Base-by-base conservation (phyloP, 345 rosid species). In the Clarkia xantiana region DNA sequence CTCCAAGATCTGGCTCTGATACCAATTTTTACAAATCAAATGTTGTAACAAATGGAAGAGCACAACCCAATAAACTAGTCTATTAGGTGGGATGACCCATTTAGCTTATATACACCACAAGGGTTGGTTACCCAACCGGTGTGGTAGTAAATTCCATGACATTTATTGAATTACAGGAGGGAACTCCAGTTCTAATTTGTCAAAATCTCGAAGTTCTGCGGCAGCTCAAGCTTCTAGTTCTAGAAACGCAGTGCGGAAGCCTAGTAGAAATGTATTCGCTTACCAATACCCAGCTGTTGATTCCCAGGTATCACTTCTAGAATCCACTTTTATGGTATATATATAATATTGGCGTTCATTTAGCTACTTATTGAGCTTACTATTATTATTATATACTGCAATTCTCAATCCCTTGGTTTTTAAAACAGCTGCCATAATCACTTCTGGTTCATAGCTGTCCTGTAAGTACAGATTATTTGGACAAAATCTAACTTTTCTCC, bases 241-340 rank as follows among this genome's bases (percentile, higher is more conserved):
- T 9, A 73, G 72, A 22, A 62, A 18, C 56, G 77, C 60, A 46
- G 55, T 63, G 1, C 57, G 44, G 51, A 80, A 57, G 53, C 59
- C 67, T 0, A 42, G 11, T 60, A 66, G 76, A 4, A 67, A 66
- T 55, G 63, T 65, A 25, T 62, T 64, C 49, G 69, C 56, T 14
- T 83, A 76, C 52, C 55, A 20, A 19, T 85, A 90, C 53, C 77
- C 96, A 47, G 52, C 74, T 41, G 7, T 56, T 17, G 51, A 79
- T 59, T 49, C n/a, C 55, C 69, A 67, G 79, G 93, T 79, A 71
- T 49, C 47, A 18, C 49, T 14, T 48, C 9, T 60, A 46, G 47
- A 17, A 44, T 49, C 41, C 14, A 13, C 51, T 48, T 22, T 23
- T 3, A 11, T 22, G 4, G n/a, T n/a, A n/a, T n/a, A n/a, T n/a